Base-by-base conservation (phyloP, 371 early-diverging fungal species). In the Mucor sp. region DNA sequence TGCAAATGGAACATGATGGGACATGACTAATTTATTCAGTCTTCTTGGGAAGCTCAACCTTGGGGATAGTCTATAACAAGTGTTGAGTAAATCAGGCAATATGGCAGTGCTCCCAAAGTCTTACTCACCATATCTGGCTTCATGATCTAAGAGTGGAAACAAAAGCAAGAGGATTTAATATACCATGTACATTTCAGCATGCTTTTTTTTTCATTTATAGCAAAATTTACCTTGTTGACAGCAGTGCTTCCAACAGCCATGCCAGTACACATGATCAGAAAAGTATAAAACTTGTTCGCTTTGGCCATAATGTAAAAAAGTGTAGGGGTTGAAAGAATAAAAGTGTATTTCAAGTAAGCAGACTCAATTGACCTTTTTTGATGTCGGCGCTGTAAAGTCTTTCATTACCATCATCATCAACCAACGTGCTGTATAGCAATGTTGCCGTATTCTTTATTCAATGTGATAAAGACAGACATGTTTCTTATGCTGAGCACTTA, bases 171-270 rank as follows among this genome's bases (percentile, higher is more conserved):
- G 28, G 32, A 53, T 47, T 21, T 19, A 4, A 11, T 28, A 35
- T 3, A 21, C 37, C 7, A 23, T 6, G 3, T 11, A 0, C 33
- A 19, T 35, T 55, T 48, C 47, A 1, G 15, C 19, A 39, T 41
- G 35, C 21, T 15, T 55, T 14, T 27, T 8, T 1, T 35, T 35
- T n/a, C n/a, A n/a, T n/a, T n/a, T n/a, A n/a, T n/a, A n/a, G 30
- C 30, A 30, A 15, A 28, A 19, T 47, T 60, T 75, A 80, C 83
- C 76, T 73, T 80, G 65, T 83, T 77, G 0, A 80, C 79, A 21
- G 64, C 71, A 25, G 83, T 80, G 21, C 83, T 83, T 41, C 83
- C 83, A 58, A 60, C 62, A 60, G 77, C 83, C 83, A 83, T 83
- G 28, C 83, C 83, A 44, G 72, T 59, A 56, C 81, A 79, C 47